These are phyloP conservation scores for Euphrasia arctica DNA, from an alignment of 305 asterid genomes.

Conservation along the genomic window DNA sequence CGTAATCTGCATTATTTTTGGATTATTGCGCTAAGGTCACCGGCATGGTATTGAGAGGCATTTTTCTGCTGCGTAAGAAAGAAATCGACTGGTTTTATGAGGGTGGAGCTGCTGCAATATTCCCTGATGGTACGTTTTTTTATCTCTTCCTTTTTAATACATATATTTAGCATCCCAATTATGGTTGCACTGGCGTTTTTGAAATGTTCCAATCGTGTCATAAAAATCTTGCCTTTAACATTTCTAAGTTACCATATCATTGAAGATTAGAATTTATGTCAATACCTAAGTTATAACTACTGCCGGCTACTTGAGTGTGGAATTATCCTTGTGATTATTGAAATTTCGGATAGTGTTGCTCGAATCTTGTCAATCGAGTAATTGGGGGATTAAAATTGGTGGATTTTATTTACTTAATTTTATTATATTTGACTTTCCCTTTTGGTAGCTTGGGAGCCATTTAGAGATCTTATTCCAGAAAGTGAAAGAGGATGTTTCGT, in stretches of 20 bases:
- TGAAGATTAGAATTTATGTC: background rate
- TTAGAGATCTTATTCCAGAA: conserved; percentile 91
- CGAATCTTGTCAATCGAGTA: conserved; percentile 17
- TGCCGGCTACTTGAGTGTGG: background rate
- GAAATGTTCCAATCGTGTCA: conserved; percentile 1
- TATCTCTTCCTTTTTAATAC: background rate
- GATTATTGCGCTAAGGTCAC: conserved; percentile 56
- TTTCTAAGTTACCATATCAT: no score
- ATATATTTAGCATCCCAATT: background rate
- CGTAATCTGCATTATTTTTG: conserved; percentile 14
- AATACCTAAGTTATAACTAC: background rate
- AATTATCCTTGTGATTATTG: conserved; percentile 3
- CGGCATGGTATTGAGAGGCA: conserved; percentile 87
- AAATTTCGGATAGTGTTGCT: conserved; percentile 5
- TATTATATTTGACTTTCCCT: conserved; percentile 8
- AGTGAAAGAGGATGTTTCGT: conserved; percentile 79
- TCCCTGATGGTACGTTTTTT: conserved; percentile 74
- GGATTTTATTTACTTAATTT: background rate
- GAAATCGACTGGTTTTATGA: conserved; percentile 97
- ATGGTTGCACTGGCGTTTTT: conserved; percentile 14
- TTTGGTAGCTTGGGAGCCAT: conserved; percentile 87
- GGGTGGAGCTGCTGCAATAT: conserved; percentile 98
- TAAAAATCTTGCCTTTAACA: background rate
- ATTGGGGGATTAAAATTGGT: background rate
- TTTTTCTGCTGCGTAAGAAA: conserved; percentile 89